Percentiles rank a stretch among this genome's conserved stretches.
Evolutionary conservation across 768 basidiomycete genomes (phyloP).

Genomic region (Suillus subluteus): DNA sequence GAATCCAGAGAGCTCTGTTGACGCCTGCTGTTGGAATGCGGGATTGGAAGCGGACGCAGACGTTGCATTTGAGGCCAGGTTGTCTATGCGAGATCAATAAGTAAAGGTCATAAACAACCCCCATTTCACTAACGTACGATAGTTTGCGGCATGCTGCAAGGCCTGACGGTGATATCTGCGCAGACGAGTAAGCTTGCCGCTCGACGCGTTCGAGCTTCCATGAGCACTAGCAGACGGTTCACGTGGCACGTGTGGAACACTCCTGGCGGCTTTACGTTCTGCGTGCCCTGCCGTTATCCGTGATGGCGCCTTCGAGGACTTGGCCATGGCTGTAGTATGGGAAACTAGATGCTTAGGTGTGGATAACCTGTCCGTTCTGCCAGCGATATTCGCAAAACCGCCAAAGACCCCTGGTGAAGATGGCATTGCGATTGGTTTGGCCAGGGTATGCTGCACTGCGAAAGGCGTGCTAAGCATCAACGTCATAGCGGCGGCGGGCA

Average conservation of each 20-base stretch:
- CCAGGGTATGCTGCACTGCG: conserved; percentile 24
- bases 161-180: background rate
- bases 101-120: background rate
- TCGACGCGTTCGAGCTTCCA: background rate
- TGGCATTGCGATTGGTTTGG: conserved; percentile 15
- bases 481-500: conserved; percentile 44
- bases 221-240: background rate
- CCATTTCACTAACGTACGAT: background rate
- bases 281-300: background rate
- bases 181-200: background rate
- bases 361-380: background rate
- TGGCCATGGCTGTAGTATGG: background rate
- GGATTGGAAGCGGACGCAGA: conserved; percentile 29
- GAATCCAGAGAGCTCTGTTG: conserved; percentile 38
- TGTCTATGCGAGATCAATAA: conserved; percentile 25
- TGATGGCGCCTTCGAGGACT: background rate
- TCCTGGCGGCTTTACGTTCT: background rate
- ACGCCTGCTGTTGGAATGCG: conserved; percentile 43
- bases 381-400: background rate
- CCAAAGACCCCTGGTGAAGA: background rate
- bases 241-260: background rate
- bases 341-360: background rate
- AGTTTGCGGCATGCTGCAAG: background rate
- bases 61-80: conserved; percentile 38
- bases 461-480: conserved; percentile 34